phyloP scores from a whole-genome alignment of 2,329 filamentous ascomycete genomes.

The Didymella keratinophila region DNA sequence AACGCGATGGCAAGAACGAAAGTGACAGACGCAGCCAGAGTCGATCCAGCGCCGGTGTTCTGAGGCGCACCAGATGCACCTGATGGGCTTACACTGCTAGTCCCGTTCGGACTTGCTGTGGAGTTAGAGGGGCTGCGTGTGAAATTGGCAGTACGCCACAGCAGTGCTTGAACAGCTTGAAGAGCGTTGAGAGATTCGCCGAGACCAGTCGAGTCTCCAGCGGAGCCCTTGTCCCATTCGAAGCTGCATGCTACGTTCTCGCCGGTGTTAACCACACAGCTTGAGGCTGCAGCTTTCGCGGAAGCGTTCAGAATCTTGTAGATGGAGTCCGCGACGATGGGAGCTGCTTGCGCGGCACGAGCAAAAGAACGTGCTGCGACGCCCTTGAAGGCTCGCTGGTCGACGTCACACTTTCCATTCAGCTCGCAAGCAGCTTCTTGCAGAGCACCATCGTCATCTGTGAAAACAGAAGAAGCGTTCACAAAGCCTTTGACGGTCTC shows the following conservation, averaged over 20 bases:
- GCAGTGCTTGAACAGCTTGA: slow-evolving; percentile 34
- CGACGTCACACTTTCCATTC: slow-evolving; percentile 64
- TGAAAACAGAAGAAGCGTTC: slow-evolving; percentile 45
- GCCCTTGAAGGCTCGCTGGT: slow-evolving; percentile 73
- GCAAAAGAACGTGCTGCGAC: slow-evolving; percentile 31
- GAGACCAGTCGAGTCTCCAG: slow-evolving; percentile 17
- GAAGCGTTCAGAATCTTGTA: slow-evolving; percentile 28
- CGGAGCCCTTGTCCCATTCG: slow-evolving; percentile 14
- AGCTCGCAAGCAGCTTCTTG: slow-evolving; percentile 72
- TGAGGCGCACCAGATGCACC: slow-evolving; percentile 16
- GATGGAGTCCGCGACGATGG: slow-evolving; percentile 26
- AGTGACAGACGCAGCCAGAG: slow-evolving; percentile 18
- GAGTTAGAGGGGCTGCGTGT: background rate
- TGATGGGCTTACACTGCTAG: slow-evolving; percentile 10
- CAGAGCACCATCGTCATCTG: slow-evolving; percentile 66
- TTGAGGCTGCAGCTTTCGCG: slow-evolving; percentile 31
- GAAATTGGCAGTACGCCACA: slow-evolving; percentile 29
- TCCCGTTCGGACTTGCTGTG: background rate
- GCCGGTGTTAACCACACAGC: slow-evolving; percentile 21
- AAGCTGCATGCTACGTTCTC: slow-evolving; percentile 23
- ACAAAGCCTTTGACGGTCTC: slow-evolving; percentile 30
- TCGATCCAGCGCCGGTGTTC: slow-evolving; percentile 18
- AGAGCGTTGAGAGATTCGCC: slow-evolving; percentile 33
- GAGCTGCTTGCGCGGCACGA: slow-evolving; percentile 34
- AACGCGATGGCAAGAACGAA: slow-evolving; percentile 22